These are phyloP conservation scores for Nemania abortiva DNA, from an alignment of 2,329 filamentous ascomycete genomes.

Conservation along the genomic window DNA sequence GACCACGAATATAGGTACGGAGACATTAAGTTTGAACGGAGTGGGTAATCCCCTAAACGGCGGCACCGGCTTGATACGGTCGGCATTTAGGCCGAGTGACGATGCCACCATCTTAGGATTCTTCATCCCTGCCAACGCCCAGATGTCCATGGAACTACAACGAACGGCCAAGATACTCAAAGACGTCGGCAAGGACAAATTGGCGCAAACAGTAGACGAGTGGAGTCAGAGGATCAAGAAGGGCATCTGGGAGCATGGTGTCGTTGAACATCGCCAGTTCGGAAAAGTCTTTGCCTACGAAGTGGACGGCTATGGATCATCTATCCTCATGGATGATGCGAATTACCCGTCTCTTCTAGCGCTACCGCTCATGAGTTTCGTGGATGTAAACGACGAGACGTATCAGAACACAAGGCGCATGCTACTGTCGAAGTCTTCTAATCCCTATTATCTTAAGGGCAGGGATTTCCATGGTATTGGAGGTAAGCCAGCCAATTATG, in stretches of 20 bases:
- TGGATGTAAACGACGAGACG: constrained; percentile 71
- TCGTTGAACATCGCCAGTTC: constrained; percentile 79
- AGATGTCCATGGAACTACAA: constrained; percentile 91
- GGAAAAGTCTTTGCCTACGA: constrained; percentile 88
- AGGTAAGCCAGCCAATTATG: constrained; percentile 63
- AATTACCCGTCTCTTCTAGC: constrained; percentile 87
- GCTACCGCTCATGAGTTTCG: constrained; percentile 82
- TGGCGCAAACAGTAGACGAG: constrained; percentile 67
- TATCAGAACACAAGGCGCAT: constrained; percentile 89
- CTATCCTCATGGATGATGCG: constrained; percentile 89
- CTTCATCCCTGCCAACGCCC: constrained; percentile 94
- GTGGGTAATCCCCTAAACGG: constrained; percentile 91
- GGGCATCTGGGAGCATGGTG: constrained; percentile 86
- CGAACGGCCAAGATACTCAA: constrained; percentile 78
- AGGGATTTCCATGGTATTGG: constrained; percentile 87
- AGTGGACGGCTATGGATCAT: constrained; percentile 86
- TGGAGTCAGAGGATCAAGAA: constrained; percentile 74
- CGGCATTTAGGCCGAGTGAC: constrained; percentile 93
- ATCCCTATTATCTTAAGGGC: constrained; percentile 90
- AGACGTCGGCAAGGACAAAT: constrained; percentile 65
- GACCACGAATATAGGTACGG: constrained; percentile 82
- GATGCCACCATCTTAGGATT: constrained; percentile 95
- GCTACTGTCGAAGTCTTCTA: constrained; percentile 79
- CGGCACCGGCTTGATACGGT: constrained; percentile 87
- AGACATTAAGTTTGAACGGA: constrained; percentile 85